These are phyloP conservation scores for Geranium incanum DNA, from an alignment of 441 rosid species.

Conservation along the genomic window DNA sequence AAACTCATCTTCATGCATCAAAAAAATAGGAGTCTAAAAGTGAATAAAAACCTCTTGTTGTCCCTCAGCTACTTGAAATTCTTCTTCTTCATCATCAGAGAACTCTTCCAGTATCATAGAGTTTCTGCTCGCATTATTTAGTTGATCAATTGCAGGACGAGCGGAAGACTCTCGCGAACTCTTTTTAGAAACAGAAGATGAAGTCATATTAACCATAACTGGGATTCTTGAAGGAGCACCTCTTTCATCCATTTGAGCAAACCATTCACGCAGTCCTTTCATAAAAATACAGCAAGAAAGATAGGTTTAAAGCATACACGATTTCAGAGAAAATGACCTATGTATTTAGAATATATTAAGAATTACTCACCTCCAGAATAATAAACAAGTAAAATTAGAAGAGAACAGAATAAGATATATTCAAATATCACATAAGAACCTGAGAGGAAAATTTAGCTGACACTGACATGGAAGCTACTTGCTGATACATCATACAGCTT, in stretches of 20 bases:
- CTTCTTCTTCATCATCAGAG: slow-evolving; percentile 89
- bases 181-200: slow-evolving; percentile 52
- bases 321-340: background rate
- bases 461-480: background rate
- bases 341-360: background rate
- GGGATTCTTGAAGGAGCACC: slow-evolving; percentile 89
- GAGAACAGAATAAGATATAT: background rate
- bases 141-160: slow-evolving; percentile 49
- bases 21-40: slow-evolving; percentile 9
- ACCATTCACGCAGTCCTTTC: slow-evolving; percentile 93
- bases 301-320: background rate
- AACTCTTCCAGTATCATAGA: slow-evolving; percentile 69
- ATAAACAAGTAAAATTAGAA: too few relatives aligned
- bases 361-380: background rate
- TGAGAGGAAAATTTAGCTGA: too few relatives aligned
- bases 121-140: slow-evolving; percentile 55
- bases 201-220: slow-evolving; percentile 91
- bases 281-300: background rate
- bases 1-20: background rate
- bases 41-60: slow-evolving; percentile 63
- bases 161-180: slow-evolving; percentile 33
- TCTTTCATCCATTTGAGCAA: slow-evolving; percentile 90
- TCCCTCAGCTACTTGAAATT: slow-evolving; percentile 72
- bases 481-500: background rate
- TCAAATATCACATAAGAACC: background rate